Evolutionary conservation across 2,329 filamentous ascomycete species (phyloP).

Genomic region (Fusarium phyllophilum): DNA sequence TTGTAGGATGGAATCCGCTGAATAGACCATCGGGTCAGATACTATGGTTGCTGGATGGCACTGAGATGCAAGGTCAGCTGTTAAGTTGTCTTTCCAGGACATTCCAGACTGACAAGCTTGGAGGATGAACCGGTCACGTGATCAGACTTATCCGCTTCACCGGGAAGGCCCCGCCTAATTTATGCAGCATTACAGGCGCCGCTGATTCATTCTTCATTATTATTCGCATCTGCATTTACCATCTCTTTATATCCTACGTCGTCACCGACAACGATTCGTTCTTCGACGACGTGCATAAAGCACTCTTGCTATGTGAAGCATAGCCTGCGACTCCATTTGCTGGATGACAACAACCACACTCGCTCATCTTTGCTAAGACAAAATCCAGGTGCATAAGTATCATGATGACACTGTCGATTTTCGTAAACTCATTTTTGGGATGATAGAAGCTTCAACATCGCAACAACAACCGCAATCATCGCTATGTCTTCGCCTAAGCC

Average conservation of each 20-base stretch:
- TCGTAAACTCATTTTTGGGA: conserved; percentile 53
- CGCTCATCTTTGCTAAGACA: conserved; percentile 43
- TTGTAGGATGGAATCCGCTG: no score
- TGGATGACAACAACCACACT: conserved; percentile 11
- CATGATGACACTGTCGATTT: conserved; percentile 47
- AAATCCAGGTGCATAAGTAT: conserved; percentile 54
- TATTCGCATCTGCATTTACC: conserved; percentile 1
- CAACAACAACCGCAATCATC: conserved; percentile 11
- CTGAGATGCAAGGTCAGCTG: background rate
- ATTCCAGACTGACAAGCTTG: background rate
- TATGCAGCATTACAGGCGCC: conserved; percentile 33
- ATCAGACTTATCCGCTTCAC: background rate
- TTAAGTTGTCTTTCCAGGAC: background rate
- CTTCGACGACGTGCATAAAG: conserved; percentile 19
- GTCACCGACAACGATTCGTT: conserved; percentile 3
- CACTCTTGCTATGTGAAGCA: conserved; percentile 38
- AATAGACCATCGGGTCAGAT: background rate
- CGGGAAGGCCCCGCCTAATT: background rate
- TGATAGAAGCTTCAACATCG: conserved; percentile 46
- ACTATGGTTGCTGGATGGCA: background rate
- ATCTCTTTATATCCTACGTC: conserved; percentile 3
- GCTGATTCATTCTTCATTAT: conserved; percentile 20
- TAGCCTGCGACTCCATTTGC: conserved; percentile 14
- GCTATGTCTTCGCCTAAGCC: conserved; percentile 39
- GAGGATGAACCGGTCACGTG: conserved; percentile 9